Conservation (phyloP, 805 yeast species). For the Candida vaughaniae region DNA sequence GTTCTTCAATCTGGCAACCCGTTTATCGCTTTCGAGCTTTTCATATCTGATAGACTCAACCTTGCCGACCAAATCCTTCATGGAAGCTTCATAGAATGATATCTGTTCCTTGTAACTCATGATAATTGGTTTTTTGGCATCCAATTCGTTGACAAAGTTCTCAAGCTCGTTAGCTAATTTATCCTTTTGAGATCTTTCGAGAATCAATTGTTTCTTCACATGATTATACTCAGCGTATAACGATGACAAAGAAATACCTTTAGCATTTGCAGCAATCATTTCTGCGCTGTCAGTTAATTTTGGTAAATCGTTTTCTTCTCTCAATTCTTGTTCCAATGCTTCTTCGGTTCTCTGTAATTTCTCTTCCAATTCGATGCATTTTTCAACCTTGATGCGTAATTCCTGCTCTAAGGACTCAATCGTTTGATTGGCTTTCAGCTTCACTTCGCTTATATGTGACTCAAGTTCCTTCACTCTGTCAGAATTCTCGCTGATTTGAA, state of each 20-base stretch:
- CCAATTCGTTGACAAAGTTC: conserved; percentile 70
- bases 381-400: conserved; percentile 33
- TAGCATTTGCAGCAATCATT: conserved; percentile 40
- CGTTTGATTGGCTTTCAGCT: conserved; percentile 35
- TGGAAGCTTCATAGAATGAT: conserved; percentile 55
- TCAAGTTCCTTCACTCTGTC: conserved; percentile 57
- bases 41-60: conserved; percentile 56
- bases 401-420: conserved; percentile 34
- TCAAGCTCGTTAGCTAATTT: conserved; percentile 70
- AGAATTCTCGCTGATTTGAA: conserved; percentile 51
- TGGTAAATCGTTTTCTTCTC: conserved; percentile 39
- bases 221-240: conserved; percentile 63
- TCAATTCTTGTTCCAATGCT: conserved; percentile 38
- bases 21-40: conserved; percentile 43
- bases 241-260: conserved; percentile 63
- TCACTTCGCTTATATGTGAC: conserved; percentile 39
- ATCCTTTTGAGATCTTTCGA: conserved; percentile 71
- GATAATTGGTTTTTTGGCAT: conserved; percentile 73
- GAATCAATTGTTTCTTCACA: conserved; percentile 62
- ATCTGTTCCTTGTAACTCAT: conserved; percentile 59
- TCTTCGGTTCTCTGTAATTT: conserved; percentile 40
- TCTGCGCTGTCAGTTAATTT: conserved; percentile 59
- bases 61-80: conserved; percentile 49
- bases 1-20: conserved; percentile 30
- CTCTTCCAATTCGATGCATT: conserved; percentile 31